phyloP scores from a whole-genome alignment of 129 eudicot species.

The Helianthus tuberosus region DNA sequence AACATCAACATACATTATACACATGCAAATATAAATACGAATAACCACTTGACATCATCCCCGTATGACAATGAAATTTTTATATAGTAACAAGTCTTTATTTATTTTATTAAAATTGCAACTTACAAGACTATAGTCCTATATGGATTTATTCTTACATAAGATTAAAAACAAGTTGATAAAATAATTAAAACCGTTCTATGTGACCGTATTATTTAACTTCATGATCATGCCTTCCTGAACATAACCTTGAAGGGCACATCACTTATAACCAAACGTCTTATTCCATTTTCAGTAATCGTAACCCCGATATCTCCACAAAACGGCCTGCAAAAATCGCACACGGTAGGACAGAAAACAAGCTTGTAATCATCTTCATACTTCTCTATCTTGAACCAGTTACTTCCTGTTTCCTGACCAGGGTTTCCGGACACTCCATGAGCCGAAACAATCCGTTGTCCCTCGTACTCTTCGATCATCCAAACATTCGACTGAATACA shows the following conservation, averaged over 20 bases:
- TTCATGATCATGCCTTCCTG: slow-evolving; percentile 31
- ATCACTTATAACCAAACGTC: slow-evolving; percentile 42
- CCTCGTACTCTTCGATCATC: slow-evolving; percentile 2
- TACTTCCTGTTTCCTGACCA: slow-evolving; percentile 4
- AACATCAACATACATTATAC: no score
- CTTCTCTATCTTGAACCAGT: slow-evolving; percentile 29
- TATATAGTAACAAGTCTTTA: no score
- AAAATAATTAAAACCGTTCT: no score
- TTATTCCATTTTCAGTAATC: slow-evolving; percentile 29
- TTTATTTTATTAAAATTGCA: no score
- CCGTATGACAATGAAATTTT: no score
- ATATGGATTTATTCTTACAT: no score
- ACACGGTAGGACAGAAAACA: slow-evolving; percentile 23
- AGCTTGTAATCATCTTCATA: slow-evolving; percentile 21
- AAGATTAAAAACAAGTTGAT: no score
- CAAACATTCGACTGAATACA: slow-evolving; percentile 9
- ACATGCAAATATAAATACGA: no score
- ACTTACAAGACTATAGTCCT: no score
- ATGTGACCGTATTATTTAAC: no score
- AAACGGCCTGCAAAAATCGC: slow-evolving; percentile 14
- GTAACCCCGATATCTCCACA: slow-evolving; percentile 16
- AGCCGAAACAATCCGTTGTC: not conserved
- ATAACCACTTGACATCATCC: no score
- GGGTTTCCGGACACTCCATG: slow-evolving; percentile 19
- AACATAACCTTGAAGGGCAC: slow-evolving; percentile 46